A percentile compares a stretch with the other conserved stretches of the same genome.
Conservation (phyloP, 192 early-diverging fungal species). For the Coemansia sp. region DNA sequence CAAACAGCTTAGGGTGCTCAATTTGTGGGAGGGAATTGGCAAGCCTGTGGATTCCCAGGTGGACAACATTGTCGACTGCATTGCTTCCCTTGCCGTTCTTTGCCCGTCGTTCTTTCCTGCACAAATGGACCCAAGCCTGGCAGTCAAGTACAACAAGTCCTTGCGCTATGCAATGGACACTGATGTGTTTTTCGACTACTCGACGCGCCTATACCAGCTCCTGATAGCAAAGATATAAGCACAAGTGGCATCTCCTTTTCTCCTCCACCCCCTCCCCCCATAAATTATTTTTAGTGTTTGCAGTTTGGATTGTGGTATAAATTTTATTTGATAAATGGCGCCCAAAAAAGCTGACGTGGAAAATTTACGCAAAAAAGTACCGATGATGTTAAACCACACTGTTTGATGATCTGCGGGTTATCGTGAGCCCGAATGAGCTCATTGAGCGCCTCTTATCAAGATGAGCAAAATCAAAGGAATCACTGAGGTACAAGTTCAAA, state of each 20-base stretch:
- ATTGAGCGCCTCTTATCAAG: neutral
- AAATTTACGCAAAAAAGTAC: constrained; percentile 5
- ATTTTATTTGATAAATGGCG: neutral
- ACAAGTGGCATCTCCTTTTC: no score
- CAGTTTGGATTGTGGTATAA: neutral
- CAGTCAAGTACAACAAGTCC: neutral
- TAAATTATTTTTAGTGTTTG: neutral
- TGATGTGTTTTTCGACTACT: neutral
- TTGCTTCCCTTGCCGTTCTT: neutral
- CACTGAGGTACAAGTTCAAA: neutral
- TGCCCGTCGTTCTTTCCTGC: neutral
- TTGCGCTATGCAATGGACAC: neutral
- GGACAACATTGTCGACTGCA: neutral
- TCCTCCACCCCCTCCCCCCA: no score
- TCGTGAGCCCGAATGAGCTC: neutral
- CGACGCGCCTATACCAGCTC: neutral
- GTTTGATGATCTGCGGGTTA: neutral
- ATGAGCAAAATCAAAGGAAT: constrained; percentile 5
- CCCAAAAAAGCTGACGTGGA: neutral
- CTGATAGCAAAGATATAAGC: neutral
- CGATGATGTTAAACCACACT: constrained; percentile 5
- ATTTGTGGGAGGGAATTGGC: neutral
- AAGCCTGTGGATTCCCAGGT: neutral
- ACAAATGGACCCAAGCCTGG: neutral
- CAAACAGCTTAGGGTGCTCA: neutral